Evolutionary conservation across 2,329 filamentous ascomycete genomes (phyloP), one percentile per base, ranked within the genome.

Genomic region (Aureobasidium lini): DNA sequence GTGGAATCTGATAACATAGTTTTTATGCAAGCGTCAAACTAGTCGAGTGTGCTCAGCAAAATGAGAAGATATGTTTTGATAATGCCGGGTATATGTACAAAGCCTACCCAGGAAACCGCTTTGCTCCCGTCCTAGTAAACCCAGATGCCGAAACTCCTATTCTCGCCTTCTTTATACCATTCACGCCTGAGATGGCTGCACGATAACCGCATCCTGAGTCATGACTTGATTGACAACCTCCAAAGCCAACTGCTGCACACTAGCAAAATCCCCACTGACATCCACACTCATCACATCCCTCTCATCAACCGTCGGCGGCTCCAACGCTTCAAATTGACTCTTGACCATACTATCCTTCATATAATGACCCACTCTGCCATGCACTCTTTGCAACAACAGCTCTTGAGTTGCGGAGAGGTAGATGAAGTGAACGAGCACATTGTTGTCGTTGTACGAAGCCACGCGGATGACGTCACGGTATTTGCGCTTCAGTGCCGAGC

Each of bases 291-390:
- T 64, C 2, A 79, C 74, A 64, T 80, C 77, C 63, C 70, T 71
- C 65, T 73, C 71, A 18, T 89, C 84, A 47, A 76, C 73, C 54
- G 79, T 79, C 0, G 94, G 94, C 63, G 87, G 84, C 75, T 99
- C 93, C n/a, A 99, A 81, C 56, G 85, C 87, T 63, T 86, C 84
- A 65, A 97, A 88, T 72, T 99, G 94, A 75, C 90, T 95, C 68
- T 88, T 86, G 8, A 99, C 92, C 93, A 99, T 97, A 68, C 84
- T 84, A 66, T 90, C 88, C 67, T 94, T 93, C 92, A 99, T 96
- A 75, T 94, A 99, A 72, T 99, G 94, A 56, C 85, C 85, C 75
- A 92, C 76, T 65, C 94, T 84, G 40, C 81, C 78, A 36, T 81
- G 79, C 8, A 97, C 92, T 8, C 94, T 84, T 66, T 86, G 77